Conservation (phyloP, 495 filamentous ascomycete genomes). For the Thermochaetoides thermophila region DNA sequence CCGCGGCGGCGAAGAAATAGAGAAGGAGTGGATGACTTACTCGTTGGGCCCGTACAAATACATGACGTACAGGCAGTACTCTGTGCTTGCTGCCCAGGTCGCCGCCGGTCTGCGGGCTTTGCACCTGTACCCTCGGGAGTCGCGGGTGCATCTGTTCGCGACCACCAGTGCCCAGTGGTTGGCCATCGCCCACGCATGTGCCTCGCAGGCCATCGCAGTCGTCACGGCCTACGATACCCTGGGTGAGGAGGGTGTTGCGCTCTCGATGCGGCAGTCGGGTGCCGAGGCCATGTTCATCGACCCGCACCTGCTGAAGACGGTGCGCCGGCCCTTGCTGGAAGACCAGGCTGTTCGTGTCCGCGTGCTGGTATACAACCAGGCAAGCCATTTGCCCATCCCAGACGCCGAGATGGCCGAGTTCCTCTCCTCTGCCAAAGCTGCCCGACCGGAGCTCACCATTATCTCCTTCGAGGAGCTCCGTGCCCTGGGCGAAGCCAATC, state of each 20-base stretch:
- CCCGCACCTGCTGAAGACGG: constrained; percentile 40
- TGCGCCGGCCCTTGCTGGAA: constrained; percentile 24
- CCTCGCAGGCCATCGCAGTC: constrained; percentile 87
- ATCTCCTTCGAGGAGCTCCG: constrained; percentile 30
- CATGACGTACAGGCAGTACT: constrained; percentile 47
- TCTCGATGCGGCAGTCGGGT: constrained; percentile 44
- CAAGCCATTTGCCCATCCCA: constrained; percentile 22
- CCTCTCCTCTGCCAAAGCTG: no score
- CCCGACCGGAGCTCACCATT: constrained; percentile 25
- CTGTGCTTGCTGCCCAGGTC: constrained; percentile 33
- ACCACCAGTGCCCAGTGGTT: constrained; percentile 41
- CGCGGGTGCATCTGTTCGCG: constrained; percentile 47
- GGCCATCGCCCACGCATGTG: constrained; percentile 45
- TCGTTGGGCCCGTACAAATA: constrained; percentile 47
- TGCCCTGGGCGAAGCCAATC: constrained; percentile 47
- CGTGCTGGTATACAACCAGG: constrained; percentile 31
- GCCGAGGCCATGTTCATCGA: constrained; percentile 48
- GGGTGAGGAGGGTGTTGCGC: constrained; percentile 43
- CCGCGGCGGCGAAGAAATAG: constrained; percentile 42
- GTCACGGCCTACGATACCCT: constrained; percentile 84
- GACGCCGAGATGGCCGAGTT: constrained; percentile 27
- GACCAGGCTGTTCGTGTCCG: constrained; percentile 28
- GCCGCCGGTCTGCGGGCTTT: constrained; percentile 44
- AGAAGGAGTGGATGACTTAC: constrained; percentile 55
- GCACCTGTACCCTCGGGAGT: constrained; percentile 31